A percentile compares a stretch with the other conserved stretches of the same genome.
Conservation (phyloP, 2,329 filamentous ascomycete species). For the Fusarium sp. region DNA sequence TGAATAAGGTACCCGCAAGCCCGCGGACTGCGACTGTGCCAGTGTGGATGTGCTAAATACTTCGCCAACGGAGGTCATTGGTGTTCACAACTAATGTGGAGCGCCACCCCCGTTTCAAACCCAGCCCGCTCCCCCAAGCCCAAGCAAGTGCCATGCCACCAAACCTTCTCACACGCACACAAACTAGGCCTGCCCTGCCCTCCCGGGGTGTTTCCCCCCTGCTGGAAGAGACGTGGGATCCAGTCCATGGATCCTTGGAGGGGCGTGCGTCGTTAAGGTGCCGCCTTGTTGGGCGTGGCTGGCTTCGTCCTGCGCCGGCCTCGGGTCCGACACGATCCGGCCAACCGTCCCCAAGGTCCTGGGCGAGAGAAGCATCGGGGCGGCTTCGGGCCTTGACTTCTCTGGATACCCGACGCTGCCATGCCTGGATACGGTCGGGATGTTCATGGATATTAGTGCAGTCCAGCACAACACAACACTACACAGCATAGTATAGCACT, state of each 20-base stretch:
- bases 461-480: neutral
- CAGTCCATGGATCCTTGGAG: neutral
- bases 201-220: neutral
- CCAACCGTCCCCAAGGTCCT: conserved; percentile 21
- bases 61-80: neutral
- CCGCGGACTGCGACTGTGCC: neutral
- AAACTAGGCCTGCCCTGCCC: neutral
- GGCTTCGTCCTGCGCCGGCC: conserved; percentile 27
- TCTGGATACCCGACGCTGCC: conserved; percentile 6
- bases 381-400: conserved; percentile 24
- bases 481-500: neutral
- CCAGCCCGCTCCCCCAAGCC: neutral
- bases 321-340: conserved; percentile 41
- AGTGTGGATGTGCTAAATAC: neutral
- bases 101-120: conserved; percentile 2
- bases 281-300: conserved; percentile 37
- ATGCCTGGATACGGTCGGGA: neutral
- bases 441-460: neutral
- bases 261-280: conserved; percentile 1
- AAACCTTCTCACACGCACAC: neutral
- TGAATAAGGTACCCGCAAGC: neutral
- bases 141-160: conserved; percentile 3
- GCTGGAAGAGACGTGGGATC: neutral
- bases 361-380: conserved; percentile 20
- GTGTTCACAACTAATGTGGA: neutral